Base-by-base conservation (phyloP, 768 basidiomycete species). In the Coprinopsis strossmayeri region DNA sequence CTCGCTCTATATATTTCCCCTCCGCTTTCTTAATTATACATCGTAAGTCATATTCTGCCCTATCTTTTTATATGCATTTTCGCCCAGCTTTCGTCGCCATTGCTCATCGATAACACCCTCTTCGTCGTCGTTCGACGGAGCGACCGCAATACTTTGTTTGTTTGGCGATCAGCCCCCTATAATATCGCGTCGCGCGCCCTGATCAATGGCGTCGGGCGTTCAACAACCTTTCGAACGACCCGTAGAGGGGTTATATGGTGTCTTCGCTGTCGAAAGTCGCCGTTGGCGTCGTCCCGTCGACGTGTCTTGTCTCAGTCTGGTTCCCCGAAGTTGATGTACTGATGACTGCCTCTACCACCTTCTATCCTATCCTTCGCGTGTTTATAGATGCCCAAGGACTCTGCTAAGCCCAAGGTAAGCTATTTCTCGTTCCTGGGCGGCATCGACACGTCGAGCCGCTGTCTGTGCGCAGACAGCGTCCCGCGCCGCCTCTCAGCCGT, bases 301-400 rank as follows among this genome's bases (percentile, higher is more conserved):
- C 43, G 43, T 28, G 43, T 45, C 28, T 27, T 32, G 7, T 5
- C 11, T 27, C 27, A 4, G 4, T 5, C 28, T 13, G 15, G 43
- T 18, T 15, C 27, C 5, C 5, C 5, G 3, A 45, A 32, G n/a
- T 20, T 27, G 43, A 32, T 30, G 26, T 52, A 26, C 45, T 52
- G 45, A 34, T 39, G 18, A 52, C 47, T 34, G 24, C 37, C 45
- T 44, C 34, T 43, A 15, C 34, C 35, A 7, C 32, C 34, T 17
- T 28, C 13, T 25, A 21, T 21, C 41, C 45, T 20, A 15, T 44
- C 39, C 32, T n/a, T 40, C 51, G 38, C 51, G 45, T 43, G 51
- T 47, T 35, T 48, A 28, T 60, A 79, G 83, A 91, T 89, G 88
- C 87, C 87, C 57, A 90, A 88, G 66, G 86, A 81, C 65, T 65